phyloP scores from a whole-genome alignment of 73 alveolate genomes.

The Effrenium voratum region DNA sequence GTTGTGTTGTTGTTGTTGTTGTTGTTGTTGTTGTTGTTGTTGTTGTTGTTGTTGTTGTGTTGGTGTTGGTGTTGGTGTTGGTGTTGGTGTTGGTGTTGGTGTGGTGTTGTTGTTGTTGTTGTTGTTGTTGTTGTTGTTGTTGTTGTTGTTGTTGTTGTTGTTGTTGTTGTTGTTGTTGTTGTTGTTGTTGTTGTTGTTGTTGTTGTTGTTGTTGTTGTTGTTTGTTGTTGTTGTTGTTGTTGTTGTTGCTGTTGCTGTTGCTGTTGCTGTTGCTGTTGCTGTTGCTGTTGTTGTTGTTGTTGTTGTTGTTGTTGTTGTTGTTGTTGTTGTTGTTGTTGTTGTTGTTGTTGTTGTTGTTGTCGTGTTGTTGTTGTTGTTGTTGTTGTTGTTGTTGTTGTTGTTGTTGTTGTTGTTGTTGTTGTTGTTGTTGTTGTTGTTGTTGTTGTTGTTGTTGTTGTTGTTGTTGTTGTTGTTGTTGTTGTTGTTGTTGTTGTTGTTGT shows the following conservation, averaged over 20 bases:
- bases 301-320: not conserved
- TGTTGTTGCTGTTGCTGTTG: not conserved
- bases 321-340: too few relatives aligned
- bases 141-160: not conserved
- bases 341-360: conserved; percentile 16
- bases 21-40: too few relatives aligned
- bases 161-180: not conserved
- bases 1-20: too few relatives aligned
- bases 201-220: not conserved
- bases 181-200: not conserved
- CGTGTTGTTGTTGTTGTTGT: not conserved
- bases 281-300: not conserved
- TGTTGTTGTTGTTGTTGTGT: too few relatives aligned
- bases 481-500: not conserved
- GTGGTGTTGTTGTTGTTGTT: not conserved
- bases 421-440: not conserved
- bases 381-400: not conserved
- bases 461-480: not conserved
- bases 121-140: not conserved
- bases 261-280: not conserved
- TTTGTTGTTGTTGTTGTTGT: not conserved
- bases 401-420: not conserved
- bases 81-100: not conserved
- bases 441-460: not conserved
- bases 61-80: too few relatives aligned